Conservation (phyloP, 352 stramenopile species). For the Phytophthora pisi region DNA sequence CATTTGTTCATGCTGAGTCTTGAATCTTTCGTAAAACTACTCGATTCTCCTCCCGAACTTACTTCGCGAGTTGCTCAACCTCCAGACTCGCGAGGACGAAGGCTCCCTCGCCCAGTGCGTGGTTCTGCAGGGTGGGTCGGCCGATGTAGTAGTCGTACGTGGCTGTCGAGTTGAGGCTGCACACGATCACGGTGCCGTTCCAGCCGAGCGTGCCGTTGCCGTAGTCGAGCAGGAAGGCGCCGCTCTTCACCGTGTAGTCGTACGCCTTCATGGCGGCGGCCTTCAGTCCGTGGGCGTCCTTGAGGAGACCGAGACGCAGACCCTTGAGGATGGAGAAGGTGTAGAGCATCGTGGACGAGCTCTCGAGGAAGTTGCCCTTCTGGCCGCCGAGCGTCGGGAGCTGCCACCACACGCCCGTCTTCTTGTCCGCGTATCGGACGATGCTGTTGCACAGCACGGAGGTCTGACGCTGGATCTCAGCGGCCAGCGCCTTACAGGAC, state of each 20-base stretch:
- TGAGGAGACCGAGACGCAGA: slow-evolving; percentile 32
- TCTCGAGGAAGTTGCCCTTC: slow-evolving; percentile 37
- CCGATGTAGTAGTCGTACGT: slow-evolving; percentile 39
- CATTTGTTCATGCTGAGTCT: too few species aligned
- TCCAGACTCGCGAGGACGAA: slow-evolving; percentile 35
- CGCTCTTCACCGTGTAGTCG: slow-evolving; percentile 27
- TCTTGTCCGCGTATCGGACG: slow-evolving; percentile 20
- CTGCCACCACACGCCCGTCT: slow-evolving; percentile 34
- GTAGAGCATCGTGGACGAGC: slow-evolving; percentile 40
- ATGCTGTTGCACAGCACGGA: slow-evolving; percentile 28
- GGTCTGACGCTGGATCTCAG: slow-evolving; percentile 22
- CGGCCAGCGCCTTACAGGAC: slow-evolving; percentile 12
- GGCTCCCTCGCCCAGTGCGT: slow-evolving; percentile 27
- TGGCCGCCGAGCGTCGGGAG: slow-evolving; percentile 30
- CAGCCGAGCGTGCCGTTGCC: slow-evolving; percentile 26
- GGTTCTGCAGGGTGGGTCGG: slow-evolving; percentile 27
- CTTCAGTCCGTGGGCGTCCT: slow-evolving; percentile 14
- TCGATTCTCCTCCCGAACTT: not conserved
- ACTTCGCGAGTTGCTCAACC: slow-evolving; percentile 25
- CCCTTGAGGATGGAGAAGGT: slow-evolving; percentile 40
- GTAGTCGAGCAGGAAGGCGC: slow-evolving; percentile 26
- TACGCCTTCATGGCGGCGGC: slow-evolving; percentile 25
- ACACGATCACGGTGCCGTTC: slow-evolving; percentile 35
- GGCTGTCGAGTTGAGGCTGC: slow-evolving; percentile 35
- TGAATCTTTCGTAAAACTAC: not conserved